Base-by-base conservation (phyloP, 257 asterid genomes). In the Pogostemon cablin region DNA sequence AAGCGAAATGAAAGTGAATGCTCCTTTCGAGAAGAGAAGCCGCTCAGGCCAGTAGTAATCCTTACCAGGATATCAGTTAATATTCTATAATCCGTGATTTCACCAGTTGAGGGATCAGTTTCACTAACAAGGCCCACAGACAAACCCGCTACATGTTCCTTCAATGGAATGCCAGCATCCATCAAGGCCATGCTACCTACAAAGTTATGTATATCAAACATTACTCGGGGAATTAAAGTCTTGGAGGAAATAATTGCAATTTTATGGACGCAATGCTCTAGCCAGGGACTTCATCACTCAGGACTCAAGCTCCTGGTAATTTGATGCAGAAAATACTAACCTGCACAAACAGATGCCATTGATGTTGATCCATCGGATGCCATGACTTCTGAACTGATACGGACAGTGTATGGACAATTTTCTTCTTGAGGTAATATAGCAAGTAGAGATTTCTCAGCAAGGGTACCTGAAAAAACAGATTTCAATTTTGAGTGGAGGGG, bases 321-420 rank as follows among this genome's bases (percentile, higher is more conserved):
- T 10, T 64, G 75, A 62, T 20, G 50, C 58, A 41, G 44, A 71
- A 72, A 39, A 79, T 54, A 67, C 7, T 10, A 79, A 93, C 99
- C 99, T 83, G 96, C 99, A 87, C 99, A 93, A 75, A 91, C 98
- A 73, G 98, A 86, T 68, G 99, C 99, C 99, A 93, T 93, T 59
- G 99, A 93, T 62, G 99, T 93, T 20, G 99, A 93, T 72, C 99
- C 98, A 86, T 93, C 99, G 37, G 99, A 93, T 72, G 98, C 91
- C 99, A 93, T 91, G 57, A 93, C 99, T 84, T 91, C 99, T 56
- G 99, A 82, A 87, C 89, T 93, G 77, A 93, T 74, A 67, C 99
- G 98, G 12, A 93, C 87, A 40, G 99, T 84, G 70, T 87, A 93
- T 57, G 89, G 95, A 62, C 88, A 89, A 77, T 80, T 76, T 65